These are phyloP conservation scores for Neodidymelliopsis sp. DNA, from an alignment of 2,329 filamentous ascomycete species.

Conservation along the genomic window DNA sequence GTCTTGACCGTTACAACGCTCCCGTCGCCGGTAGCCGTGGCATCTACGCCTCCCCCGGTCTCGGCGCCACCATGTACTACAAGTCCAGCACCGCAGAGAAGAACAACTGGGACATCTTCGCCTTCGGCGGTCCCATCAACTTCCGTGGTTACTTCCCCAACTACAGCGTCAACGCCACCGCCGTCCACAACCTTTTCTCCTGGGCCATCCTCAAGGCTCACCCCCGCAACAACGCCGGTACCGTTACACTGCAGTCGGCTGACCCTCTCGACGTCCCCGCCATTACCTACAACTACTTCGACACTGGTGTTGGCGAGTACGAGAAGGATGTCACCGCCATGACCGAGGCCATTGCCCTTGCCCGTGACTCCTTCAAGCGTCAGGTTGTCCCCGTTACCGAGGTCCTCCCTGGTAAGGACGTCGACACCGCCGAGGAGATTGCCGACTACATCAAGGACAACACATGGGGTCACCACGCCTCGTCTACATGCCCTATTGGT, in stretches of 20 bases:
- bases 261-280: constrained; percentile 70
- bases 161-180: constrained; percentile 61
- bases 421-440: constrained; percentile 46
- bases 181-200: constrained; percentile 57
- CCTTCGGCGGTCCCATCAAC: constrained; percentile 62
- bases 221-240: constrained; percentile 67
- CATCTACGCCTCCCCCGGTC: constrained; percentile 59
- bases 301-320: constrained; percentile 64
- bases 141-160: constrained; percentile 65
- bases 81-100: constrained; percentile 54
- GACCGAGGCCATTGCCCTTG: constrained; percentile 61
- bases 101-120: constrained; percentile 62
- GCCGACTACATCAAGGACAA: constrained; percentile 40
- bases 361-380: constrained; percentile 52
- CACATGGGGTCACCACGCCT: constrained; percentile 61
- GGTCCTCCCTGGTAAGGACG: constrained; percentile 57
- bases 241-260: constrained; percentile 65
- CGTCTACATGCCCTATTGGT: constrained; percentile 66
- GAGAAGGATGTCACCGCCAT: constrained; percentile 64
- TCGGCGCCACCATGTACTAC: constrained; percentile 59
- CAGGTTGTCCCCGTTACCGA: constrained; percentile 51
- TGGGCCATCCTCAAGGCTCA: constrained; percentile 68
- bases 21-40: constrained; percentile 55
- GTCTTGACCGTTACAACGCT: constrained; percentile 54
- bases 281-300: constrained; percentile 58